Evolutionary conservation across 441 rosid genomes (phyloP).

Genomic region (Mallotus japonicus): DNA sequence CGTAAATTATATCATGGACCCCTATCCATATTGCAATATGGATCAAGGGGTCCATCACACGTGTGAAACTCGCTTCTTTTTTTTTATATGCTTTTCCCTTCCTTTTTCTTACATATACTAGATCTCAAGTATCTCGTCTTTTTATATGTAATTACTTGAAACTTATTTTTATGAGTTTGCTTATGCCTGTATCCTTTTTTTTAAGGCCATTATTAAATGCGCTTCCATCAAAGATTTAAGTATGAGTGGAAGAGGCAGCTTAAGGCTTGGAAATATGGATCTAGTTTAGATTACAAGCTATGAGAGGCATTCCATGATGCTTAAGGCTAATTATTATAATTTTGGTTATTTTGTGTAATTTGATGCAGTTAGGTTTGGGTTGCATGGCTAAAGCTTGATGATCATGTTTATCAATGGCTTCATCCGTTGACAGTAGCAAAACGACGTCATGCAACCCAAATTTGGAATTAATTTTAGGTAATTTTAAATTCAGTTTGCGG

Average conservation of each 20-base stretch:
- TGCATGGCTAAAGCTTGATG: conserved; percentile 2
- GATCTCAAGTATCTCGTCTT: background rate
- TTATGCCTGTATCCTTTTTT: conserved; percentile 7
- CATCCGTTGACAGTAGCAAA: background rate
- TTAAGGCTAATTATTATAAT: background rate
- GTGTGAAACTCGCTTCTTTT: background rate
- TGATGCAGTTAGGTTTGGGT: conserved; percentile 11
- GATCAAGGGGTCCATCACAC: too few species aligned
- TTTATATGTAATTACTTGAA: background rate
- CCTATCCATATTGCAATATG: too few species aligned
- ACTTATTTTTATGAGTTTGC: background rate
- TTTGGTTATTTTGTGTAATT: conserved; percentile 18
- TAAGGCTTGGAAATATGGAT: conserved; percentile 92
- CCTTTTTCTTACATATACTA: background rate
- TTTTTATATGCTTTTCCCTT: background rate
- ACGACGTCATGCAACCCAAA: background rate
- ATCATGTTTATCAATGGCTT: conserved; percentile 4
- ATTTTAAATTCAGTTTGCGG: too few species aligned
- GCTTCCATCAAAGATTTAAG: conserved; percentile 49
- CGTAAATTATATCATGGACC: too few species aligned
- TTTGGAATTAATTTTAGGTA: too few species aligned
- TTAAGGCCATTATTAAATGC: conserved; percentile 52
- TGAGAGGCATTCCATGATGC: conserved; percentile 27
- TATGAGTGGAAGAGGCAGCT: conserved; percentile 69
- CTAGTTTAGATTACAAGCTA: conserved; percentile 80